Conservation (phyloP, 345 rosid species). For the Hibiscus mutabilis region DNA sequence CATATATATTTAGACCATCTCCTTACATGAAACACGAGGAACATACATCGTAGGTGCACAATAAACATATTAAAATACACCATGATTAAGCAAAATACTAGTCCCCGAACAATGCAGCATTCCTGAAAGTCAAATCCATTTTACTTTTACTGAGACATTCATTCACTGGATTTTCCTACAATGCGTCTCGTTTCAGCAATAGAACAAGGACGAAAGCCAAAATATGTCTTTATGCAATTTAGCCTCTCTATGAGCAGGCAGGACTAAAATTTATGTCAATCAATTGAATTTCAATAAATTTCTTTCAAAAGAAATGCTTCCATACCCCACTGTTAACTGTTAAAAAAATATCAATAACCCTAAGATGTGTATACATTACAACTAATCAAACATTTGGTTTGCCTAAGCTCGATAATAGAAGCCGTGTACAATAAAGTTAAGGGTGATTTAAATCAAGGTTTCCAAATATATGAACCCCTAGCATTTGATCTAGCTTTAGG, state of each 20-base stretch:
- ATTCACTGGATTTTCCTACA: background rate
- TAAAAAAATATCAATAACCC: too few relatives aligned
- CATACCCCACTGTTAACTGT: background rate
- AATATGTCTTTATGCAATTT: background rate
- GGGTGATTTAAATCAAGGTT: background rate
- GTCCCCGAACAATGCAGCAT: background rate
- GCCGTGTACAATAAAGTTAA: background rate
- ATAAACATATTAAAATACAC: background rate
- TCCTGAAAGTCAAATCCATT: background rate
- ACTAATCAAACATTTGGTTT: background rate
- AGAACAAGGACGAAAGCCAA: background rate
- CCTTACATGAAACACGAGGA: background rate
- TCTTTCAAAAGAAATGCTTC: background rate
- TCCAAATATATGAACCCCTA: background rate
- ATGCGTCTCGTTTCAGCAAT: background rate
- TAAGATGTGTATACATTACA: background rate
- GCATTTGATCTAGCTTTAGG: background rate
- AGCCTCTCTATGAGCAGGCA: background rate
- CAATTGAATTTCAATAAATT: background rate
- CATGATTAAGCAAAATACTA: background rate
- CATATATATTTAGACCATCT: background rate
- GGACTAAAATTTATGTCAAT: background rate
- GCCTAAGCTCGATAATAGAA: background rate
- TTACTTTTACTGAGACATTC: background rate
- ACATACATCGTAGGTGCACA: background rate